Percentiles rank a stretch among this genome's conserved stretches.
Conservation (phyloP, 2,329 filamentous ascomycete species). For the Colletotrichum destructivum region DNA sequence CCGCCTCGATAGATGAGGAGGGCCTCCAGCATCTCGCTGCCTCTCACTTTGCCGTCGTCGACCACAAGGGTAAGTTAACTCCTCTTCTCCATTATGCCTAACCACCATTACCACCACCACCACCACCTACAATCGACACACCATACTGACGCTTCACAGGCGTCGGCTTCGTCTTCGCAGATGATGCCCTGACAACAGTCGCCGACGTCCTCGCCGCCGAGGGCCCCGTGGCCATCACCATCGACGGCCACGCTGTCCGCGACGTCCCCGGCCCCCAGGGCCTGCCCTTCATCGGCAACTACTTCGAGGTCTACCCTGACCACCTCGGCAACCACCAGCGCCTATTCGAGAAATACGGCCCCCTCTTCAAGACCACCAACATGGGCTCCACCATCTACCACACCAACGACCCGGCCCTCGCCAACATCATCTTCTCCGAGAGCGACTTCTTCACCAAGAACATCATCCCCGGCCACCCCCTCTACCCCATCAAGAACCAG, state of each 20-base stretch:
- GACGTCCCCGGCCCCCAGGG: conserved; percentile 65
- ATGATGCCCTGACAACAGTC: conserved; percentile 50
- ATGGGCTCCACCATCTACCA: conserved; percentile 65
- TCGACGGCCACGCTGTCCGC: conserved; percentile 65
- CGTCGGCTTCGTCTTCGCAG: conserved; percentile 54
- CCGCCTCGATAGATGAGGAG: conserved; percentile 53
- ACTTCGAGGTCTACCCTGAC: conserved; percentile 70
- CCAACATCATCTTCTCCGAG: conserved; percentile 63
- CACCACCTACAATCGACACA: too few species aligned
- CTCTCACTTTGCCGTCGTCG: conserved; percentile 60
- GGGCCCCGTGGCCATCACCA: conserved; percentile 58
- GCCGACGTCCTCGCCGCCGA: conserved; percentile 53
- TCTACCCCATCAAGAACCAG: conserved; percentile 58
- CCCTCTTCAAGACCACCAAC: conserved; percentile 66
- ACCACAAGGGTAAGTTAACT: conserved; percentile 53
- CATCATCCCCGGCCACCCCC: conserved; percentile 65
- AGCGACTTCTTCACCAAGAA: conserved; percentile 68
- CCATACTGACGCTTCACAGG: conserved; percentile 46
- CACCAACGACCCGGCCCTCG: conserved; percentile 65
- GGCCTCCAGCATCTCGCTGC: conserved; percentile 57
- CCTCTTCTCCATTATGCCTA: too few species aligned
- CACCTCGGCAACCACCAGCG: conserved; percentile 71
- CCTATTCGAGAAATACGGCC: conserved; percentile 67
- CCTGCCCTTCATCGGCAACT: conserved; percentile 66
- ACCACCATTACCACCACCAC: background rate